Evolutionary conservation across 2,329 filamentous ascomycete species (phyloP).

Genomic region (Ascochyta pisi): DNA sequence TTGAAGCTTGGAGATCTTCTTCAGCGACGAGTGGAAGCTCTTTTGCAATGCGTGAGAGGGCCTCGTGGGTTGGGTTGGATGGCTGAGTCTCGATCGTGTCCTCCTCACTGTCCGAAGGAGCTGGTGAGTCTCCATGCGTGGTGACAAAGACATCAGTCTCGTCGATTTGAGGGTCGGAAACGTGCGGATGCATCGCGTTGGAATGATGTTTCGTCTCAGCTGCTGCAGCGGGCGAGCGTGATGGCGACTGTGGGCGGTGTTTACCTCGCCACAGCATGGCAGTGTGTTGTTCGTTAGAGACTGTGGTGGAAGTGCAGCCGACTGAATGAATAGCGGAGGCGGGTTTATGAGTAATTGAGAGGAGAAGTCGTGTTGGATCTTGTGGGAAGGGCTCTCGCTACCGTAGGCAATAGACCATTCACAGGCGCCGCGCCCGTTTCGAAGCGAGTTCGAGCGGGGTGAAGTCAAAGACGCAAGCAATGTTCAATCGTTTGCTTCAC

Average conservation of each 20-base stretch:
- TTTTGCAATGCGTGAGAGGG: neutral
- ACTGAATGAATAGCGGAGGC: neutral
- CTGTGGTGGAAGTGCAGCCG: neutral
- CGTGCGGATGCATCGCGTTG: neutral
- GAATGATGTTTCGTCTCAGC: neutral
- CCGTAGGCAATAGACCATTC: slow-evolving; percentile 1
- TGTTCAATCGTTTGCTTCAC: neutral
- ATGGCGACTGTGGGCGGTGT: neutral
- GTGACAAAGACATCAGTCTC: neutral
- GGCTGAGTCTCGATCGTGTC: neutral
- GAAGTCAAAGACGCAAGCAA: slow-evolving; percentile 1
- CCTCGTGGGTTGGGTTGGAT: neutral
- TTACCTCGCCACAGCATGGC: neutral
- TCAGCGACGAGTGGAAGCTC: neutral
- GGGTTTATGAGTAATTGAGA: neutral
- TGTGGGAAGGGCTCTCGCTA: slow-evolving; percentile 9
- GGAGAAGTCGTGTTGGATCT: neutral
- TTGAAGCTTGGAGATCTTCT: neutral
- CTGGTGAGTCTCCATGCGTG: neutral
- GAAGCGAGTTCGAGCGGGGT: neutral
- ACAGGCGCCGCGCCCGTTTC: neutral
- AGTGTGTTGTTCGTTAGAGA: neutral
- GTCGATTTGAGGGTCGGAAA: neutral
- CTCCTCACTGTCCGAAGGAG: neutral
- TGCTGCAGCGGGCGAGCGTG: neutral